Conservation (phyloP, 2,329 filamentous ascomycete genomes). For the Aspergillus uvarum region DNA sequence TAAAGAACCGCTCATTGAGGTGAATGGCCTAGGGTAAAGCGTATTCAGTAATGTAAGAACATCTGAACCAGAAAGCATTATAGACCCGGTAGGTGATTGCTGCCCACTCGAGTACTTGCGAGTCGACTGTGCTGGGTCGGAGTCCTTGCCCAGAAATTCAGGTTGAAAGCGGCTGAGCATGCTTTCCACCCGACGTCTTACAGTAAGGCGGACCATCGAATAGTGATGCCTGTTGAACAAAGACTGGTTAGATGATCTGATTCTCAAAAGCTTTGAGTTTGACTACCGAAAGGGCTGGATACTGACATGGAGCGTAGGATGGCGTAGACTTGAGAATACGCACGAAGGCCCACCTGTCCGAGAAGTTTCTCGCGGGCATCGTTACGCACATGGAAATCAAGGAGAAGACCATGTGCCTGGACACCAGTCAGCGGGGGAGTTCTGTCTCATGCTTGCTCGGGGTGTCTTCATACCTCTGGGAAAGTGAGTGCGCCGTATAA, state of each 20-base stretch:
- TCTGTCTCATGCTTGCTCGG: not conserved
- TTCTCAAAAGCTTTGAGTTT: not conserved
- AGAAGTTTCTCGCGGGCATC: constrained; percentile 77
- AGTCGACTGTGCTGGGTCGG: constrained; percentile 45
- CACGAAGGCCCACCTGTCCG: constrained; percentile 73
- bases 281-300: constrained; percentile 5
- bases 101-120: constrained; percentile 41
- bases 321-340: constrained; percentile 76
- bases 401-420: constrained; percentile 64
- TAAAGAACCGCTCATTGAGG: constrained; percentile 29
- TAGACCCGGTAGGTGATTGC: constrained; percentile 55
- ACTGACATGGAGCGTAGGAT: constrained; percentile 68
- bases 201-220: constrained; percentile 34
- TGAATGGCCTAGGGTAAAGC: constrained; percentile 62
- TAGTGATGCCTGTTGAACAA: constrained; percentile 33
- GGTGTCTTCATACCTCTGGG: constrained; percentile 65
- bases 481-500: constrained; percentile 80
- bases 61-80: constrained; percentile 78
- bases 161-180: constrained; percentile 37
- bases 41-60: constrained; percentile 77
- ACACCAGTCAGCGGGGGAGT: constrained; percentile 30
- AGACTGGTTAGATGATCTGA: not conserved
- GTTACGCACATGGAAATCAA: constrained; percentile 88
- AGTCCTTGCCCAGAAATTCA: constrained; percentile 7
- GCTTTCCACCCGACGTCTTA: constrained; percentile 38